Base-by-base conservation (phyloP, 1,284 basidiomycete genomes). In the Chiua sp. region DNA sequence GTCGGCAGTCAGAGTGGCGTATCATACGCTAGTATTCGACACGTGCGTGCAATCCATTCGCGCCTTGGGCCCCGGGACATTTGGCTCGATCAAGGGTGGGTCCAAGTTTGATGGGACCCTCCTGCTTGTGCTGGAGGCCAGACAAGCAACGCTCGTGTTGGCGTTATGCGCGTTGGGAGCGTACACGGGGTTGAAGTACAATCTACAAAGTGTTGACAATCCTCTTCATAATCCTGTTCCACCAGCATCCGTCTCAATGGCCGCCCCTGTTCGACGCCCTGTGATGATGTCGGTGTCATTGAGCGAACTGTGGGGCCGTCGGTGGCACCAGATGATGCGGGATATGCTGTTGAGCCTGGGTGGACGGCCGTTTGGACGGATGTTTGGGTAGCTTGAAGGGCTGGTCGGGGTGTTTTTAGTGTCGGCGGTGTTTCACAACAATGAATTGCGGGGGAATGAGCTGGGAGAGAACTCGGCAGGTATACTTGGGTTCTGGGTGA, bases 391-490 rank as follows among this genome's bases (percentile, higher is more conserved):
- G 12, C 58, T 71, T 1, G 85, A 82, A 1, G 78, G 75, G 4
- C 72, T 87, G 0, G 37, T 88, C 2, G 86, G 85, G 5, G 80
- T 79, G 1, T 90, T 89, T 67, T 55, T 83, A 4, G 67, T 81
- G 7, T 89, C 87, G 1, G 87, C 81, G 3, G 51, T 86, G 2
- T 67, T 89, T 47, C 88, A 90, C 64, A 77, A 82, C 63, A 57
- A 80, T 26, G 85, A 82, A 8, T 64, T 85, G 46, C 85, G 85
- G 80, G 83, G 83, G 0, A 80, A 84, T 75, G 84, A 81, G 3
- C 75, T 72, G 11, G 85, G 85, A 11, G 77, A 77, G 0, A 80
- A 84, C 37, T 77, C 80, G 33, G 50, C 63, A 3, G 62, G 70
- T 18, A 70, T 85, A 22, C 71, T 76, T 4, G 80, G 81, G 1